Conservation (phyloP, 75 land plant species). For the Larix kaempferi region DNA sequence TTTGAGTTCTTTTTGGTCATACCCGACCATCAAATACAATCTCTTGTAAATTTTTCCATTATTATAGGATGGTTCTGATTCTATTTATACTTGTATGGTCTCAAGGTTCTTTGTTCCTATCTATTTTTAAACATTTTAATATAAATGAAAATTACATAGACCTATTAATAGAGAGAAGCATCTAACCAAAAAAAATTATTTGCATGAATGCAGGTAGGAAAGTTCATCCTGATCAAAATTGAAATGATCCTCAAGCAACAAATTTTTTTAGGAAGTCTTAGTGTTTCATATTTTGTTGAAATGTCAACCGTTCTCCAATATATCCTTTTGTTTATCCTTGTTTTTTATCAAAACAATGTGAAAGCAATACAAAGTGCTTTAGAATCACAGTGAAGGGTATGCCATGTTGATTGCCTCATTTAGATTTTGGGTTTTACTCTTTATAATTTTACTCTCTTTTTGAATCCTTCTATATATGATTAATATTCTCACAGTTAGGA, state of each 20-base stretch:
- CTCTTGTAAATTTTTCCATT: not conserved
- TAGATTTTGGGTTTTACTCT: not conserved
- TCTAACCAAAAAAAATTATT: not conserved
- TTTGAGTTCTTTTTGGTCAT: not conserved
- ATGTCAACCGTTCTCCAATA: not conserved
- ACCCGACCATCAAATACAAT: not conserved
- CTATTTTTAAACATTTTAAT: not conserved
- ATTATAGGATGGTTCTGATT: not conserved
- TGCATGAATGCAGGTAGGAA: constrained; percentile 55
- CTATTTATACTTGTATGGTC: not conserved
- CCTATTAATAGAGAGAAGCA: not conserved
- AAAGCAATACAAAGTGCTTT: not conserved
- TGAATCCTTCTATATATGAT: too few relatives aligned
- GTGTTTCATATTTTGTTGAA: constrained; percentile 3
- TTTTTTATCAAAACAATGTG: not conserved
- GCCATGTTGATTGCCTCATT: not conserved
- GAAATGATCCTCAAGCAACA: constrained; percentile 79
- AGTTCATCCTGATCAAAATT: constrained; percentile 87
- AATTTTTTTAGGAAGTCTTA: constrained; percentile 51
- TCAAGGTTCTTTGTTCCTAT: not conserved
- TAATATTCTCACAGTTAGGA: too few relatives aligned
- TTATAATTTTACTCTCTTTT: too few relatives aligned
- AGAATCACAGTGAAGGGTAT: not conserved
- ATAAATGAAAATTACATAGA: not conserved
- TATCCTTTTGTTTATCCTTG: not conserved